Base-by-base conservation (phyloP, 1,284 basidiomycete genomes). In the Testicularia cyperi region DNA sequence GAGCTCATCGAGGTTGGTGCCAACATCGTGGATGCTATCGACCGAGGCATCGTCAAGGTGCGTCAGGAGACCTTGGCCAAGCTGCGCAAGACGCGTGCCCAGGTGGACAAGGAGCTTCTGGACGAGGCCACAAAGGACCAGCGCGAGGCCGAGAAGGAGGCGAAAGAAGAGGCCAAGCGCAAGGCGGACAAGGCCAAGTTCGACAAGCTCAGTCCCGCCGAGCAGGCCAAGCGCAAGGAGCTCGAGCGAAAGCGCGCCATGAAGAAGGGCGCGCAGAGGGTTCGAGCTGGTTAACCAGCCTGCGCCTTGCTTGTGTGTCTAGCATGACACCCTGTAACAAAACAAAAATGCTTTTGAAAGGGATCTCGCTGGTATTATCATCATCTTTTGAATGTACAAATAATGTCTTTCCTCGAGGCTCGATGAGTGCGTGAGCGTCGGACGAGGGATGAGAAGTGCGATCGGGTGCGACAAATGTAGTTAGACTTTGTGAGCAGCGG, bases 171-270 rank as follows among this genome's bases (percentile, higher is more conserved):
- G 40, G 70, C 65, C 23, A 68, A 63, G 45, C 44, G 57, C n/a
- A 61, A 66, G 35, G 68, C 60, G 6, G 65, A 70, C 24, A 64
- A 65, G 53, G 63, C 61, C 13, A 72, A 72, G 55, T 58, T 74
- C 19, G 68, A 68, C 27, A 68, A 67, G 48, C 41, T 76, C 18
- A 51, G 44, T 24, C 70, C 68, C 10, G 66, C 68, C 9, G 74
- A 76, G 38, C 74, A 76, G 55, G 72, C 63, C 13, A 70, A 67
- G 65, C 39, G 65, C 16, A 72, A 66, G 51, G 65, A 75, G 33
- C 31, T 76, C 20, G 72, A 75, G 46, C 55, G 68, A 52, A 70
- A 71, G 53, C 36, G 74, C 15, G 58, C 52, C 19, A 46, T 62
- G 56, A 66, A 69, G 43, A 76, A 74, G 48, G 35, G 53, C 9